These are phyloP conservation scores for Dactylellina haptotyla DNA, from an alignment of 2,329 filamentous ascomycete genomes.

Conservation along the genomic window DNA sequence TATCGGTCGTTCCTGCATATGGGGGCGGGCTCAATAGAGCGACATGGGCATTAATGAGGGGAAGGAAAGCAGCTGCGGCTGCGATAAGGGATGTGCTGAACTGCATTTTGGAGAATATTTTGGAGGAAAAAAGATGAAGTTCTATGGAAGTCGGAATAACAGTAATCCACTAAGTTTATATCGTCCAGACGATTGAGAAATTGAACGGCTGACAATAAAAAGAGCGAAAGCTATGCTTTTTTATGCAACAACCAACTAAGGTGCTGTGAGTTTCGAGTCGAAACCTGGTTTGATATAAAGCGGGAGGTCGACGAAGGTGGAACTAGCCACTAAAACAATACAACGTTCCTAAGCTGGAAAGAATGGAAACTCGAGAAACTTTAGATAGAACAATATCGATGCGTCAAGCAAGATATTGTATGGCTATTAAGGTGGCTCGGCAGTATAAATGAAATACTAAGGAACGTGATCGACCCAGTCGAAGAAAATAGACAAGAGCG, in stretches of 20 bases:
- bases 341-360: slow-evolving; percentile 50
- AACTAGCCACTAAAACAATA: slow-evolving; percentile 47
- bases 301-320: slow-evolving; percentile 25
- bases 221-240: slow-evolving; percentile 1
- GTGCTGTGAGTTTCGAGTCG: slow-evolving; percentile 49
- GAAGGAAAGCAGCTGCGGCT: slow-evolving; percentile 67
- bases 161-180: slow-evolving; percentile 41
- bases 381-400: slow-evolving; percentile 54
- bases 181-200: slow-evolving; percentile 50
- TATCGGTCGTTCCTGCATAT: slow-evolving; percentile 64
- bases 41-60: slow-evolving; percentile 78
- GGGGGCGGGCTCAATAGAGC: slow-evolving; percentile 75
- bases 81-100: slow-evolving; percentile 67
- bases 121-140: slow-evolving; percentile 1
- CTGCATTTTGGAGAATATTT: slow-evolving; percentile 61
- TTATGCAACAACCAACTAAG: slow-evolving; percentile 21
- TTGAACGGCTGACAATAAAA: slow-evolving; percentile 5
- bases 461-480: slow-evolving; percentile 55
- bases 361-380: slow-evolving; percentile 51
- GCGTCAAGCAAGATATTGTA: slow-evolving; percentile 54
- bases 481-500: slow-evolving; percentile 38
- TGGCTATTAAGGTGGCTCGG: slow-evolving; percentile 39
- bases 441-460: slow-evolving; percentile 46
- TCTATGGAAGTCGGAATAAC: slow-evolving; percentile 20
- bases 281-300: slow-evolving; percentile 47